Evolutionary conservation across 257 asterid genomes (phyloP).

Genomic region (Salvia splendens): DNA sequence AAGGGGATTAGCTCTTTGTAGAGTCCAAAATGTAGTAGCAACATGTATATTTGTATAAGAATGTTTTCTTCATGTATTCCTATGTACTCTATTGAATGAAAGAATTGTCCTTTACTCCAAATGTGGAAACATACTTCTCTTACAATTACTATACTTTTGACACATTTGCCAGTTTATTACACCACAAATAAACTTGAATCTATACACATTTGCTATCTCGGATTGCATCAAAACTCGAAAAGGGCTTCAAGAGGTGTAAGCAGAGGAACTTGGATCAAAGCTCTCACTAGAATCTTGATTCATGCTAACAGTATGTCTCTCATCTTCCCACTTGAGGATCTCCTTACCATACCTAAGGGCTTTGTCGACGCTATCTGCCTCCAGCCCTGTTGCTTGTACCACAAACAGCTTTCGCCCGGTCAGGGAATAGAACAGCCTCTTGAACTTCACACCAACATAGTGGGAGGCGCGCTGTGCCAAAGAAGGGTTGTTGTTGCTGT

Average conservation of each 20-base stretch:
- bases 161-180: conserved; percentile 26
- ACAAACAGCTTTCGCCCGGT: conserved; percentile 60
- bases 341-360: conserved; percentile 66
- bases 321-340: conserved; percentile 76
- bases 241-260: conserved; percentile 23
- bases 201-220: conserved; percentile 14
- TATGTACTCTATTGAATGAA: conserved; percentile 27
- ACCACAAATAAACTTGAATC: conserved; percentile 17
- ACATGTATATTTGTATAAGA: conserved; percentile 25
- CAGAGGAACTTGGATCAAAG: conserved; percentile 63
- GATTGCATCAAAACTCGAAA: neutral
- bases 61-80: conserved; percentile 13
- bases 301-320: conserved; percentile 35
- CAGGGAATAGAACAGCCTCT: conserved; percentile 51
- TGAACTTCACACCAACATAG: conserved; percentile 70
- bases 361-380: conserved; percentile 63
- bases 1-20: conserved; percentile 1
- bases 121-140: conserved; percentile 12
- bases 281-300: conserved; percentile 58
- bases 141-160: conserved; percentile 12
- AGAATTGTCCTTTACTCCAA: conserved; percentile 26
- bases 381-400: conserved; percentile 64
- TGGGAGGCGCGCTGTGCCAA: conserved; percentile 79
- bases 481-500: conserved; percentile 45
- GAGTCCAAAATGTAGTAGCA: conserved; percentile 5